These are phyloP conservation scores for Termitomyces sp. DNA, from an alignment of 768 basidiomycete genomes.

Conservation along the genomic window DNA sequence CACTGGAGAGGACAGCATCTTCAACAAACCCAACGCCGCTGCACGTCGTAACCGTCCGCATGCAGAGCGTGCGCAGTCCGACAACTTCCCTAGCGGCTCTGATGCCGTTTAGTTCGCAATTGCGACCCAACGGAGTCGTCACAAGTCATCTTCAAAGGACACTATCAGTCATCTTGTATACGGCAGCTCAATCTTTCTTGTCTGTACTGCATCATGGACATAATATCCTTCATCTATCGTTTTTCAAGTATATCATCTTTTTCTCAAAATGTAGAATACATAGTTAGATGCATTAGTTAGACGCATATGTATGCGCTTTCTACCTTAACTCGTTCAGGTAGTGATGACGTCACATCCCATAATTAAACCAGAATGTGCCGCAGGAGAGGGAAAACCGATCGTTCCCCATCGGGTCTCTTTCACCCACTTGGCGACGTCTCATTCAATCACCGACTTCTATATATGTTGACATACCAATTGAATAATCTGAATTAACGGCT, in stretches of 20 bases:
- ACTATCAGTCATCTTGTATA: not conserved
- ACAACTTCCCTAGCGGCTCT: conserved; percentile 11
- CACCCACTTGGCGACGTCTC: not conserved
- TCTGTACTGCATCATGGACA: not conserved
- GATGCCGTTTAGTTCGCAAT: conserved; percentile 6
- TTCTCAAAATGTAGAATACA: too few relatives aligned
- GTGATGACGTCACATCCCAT: not conserved
- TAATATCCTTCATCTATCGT: not conserved
- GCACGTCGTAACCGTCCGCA: conserved; percentile 13
- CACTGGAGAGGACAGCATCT: conserved; percentile 50
- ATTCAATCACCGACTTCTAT: too few relatives aligned
- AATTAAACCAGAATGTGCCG: not conserved
- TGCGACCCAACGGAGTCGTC: not conserved
- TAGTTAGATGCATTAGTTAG: not conserved
- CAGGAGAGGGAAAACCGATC: too few relatives aligned
- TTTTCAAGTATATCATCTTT: not conserved
- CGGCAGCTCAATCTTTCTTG: not conserved
- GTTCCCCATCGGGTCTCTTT: too few relatives aligned
- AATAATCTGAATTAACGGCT: too few relatives aligned
- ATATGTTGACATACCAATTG: too few relatives aligned
- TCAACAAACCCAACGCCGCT: conserved; percentile 38
- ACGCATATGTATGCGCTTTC: not conserved
- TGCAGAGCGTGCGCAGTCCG: conserved; percentile 8
- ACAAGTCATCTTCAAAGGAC: not conserved
- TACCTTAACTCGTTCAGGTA: not conserved